A percentile compares a stretch with the other conserved stretches of the same genome.
These are phyloP conservation scores for Pseudocohnilembus persalinus DNA, from an alignment of 169 alveolate species.

Conservation along the genomic window DNA sequence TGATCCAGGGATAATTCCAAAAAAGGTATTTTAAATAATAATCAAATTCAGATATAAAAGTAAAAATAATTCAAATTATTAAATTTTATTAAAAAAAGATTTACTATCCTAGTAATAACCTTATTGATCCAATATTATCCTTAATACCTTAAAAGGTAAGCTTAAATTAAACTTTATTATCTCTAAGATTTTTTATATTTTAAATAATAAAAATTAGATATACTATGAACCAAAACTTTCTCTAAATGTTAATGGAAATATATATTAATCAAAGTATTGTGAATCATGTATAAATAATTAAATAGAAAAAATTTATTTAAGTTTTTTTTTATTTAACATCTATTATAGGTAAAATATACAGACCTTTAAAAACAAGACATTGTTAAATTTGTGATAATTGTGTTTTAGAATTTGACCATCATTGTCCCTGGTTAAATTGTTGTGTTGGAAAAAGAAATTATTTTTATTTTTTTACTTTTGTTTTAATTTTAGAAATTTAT, in stretches of 20 bases:
- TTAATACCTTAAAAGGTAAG: not conserved
- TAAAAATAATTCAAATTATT: no score
- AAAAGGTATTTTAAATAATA: not conserved
- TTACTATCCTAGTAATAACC: no score
- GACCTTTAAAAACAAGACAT: conserved; percentile 58
- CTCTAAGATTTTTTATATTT: not conserved
- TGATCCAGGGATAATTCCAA: not conserved
- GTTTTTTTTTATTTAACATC: no score
- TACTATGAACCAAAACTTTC: not conserved
- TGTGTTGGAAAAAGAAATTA: conserved; percentile 63
- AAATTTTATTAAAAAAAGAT: no score
- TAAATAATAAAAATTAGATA: not conserved
- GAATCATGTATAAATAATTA: not conserved
- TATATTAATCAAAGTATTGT: not conserved
- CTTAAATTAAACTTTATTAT: no score
- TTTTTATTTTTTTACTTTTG: no score
- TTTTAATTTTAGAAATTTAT: not conserved
- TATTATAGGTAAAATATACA: not conserved
- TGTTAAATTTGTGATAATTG: conserved; percentile 79
- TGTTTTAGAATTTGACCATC: conserved; percentile 82
- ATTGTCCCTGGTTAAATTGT: conserved; percentile 86
- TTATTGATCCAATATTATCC: no score
- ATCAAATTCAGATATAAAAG: no score
- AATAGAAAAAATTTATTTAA: no score
- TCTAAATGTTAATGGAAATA: not conserved